phyloP scores from a whole-genome alignment of 116 monocot species.

The Trichopus zeylanicus region DNA sequence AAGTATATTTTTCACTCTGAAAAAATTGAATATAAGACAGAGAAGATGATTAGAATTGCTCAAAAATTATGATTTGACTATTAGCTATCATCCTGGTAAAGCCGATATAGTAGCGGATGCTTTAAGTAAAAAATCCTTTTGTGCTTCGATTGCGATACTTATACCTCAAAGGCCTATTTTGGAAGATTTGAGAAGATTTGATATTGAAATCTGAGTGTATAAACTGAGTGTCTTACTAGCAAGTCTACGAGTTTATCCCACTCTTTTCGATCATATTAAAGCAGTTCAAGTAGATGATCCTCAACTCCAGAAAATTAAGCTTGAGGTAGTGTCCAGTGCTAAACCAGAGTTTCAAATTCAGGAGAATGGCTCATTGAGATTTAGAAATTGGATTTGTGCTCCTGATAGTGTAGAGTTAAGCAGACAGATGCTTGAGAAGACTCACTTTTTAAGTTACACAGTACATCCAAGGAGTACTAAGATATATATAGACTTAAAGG shows the following conservation, averaged over 20 bases:
- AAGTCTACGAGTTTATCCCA: neutral
- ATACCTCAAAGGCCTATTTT: neutral
- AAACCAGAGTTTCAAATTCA: neutral
- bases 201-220: neutral
- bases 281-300: neutral
- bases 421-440: neutral
- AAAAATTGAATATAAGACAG: slow-evolving; percentile 8
- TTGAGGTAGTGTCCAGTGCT: neutral
- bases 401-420: neutral
- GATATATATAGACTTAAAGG: neutral
- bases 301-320: neutral
- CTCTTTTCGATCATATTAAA: neutral
- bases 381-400: neutral
- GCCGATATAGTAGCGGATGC: slow-evolving; percentile 19
- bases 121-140: neutral
- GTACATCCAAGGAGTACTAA: neutral
- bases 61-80: slow-evolving; percentile 11
- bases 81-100: slow-evolving; percentile 10
- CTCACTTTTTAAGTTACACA: neutral
- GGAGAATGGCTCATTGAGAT: neutral
- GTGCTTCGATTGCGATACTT: neutral
- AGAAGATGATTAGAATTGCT: slow-evolving; percentile 8
- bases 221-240: neutral
- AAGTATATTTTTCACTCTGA: slow-evolving; percentile 3
- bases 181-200: neutral